Conservation (phyloP, 768 basidiomycete species). For the Ramaria rubella region DNA sequence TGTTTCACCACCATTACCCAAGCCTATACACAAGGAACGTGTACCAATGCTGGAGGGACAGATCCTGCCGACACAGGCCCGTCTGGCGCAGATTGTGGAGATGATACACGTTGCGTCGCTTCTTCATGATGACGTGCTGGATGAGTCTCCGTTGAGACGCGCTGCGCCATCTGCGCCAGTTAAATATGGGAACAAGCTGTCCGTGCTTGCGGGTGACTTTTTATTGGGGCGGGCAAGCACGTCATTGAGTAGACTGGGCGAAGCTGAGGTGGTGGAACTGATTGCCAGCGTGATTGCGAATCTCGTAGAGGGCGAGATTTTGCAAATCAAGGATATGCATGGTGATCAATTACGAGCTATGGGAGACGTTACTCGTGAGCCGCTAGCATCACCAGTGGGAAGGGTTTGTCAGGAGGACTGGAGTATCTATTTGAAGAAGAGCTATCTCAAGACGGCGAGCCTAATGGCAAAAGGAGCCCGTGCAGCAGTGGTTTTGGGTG, state of each 20-base stretch:
- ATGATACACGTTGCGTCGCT: conserved; percentile 97
- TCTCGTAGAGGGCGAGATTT: conserved; percentile 92
- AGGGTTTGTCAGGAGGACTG: conserved; percentile 46
- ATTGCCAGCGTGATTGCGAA: conserved; percentile 89
- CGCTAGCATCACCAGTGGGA: conserved; percentile 17
- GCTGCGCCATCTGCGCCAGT: conserved; percentile 61
- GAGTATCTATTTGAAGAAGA: conserved; percentile 82
- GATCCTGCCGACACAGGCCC: conserved; percentile 81
- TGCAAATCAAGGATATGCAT: conserved; percentile 59
- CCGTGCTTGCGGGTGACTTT: conserved; percentile 94
- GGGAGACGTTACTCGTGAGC: background rate
- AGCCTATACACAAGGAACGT: conserved; percentile 23
- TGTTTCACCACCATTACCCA: conserved; percentile 28
- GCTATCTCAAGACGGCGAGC: conserved; percentile 88
- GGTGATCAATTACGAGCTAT: conserved; percentile 29
- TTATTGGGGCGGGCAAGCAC: conserved; percentile 86
- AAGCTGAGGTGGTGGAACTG: conserved; percentile 87
- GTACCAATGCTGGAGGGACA: conserved; percentile 27
- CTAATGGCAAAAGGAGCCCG: conserved; percentile 85
- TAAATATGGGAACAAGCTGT: conserved; percentile 86
- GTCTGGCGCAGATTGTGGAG: conserved; percentile 93
- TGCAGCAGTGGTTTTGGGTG: conserved; percentile 83
- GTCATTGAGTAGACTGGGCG: conserved; percentile 80
- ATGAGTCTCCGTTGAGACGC: conserved; percentile 66
- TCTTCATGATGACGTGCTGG: conserved; percentile 87